Conservation (phyloP, 1,139 yeast genomes). For the Diutina catenulata region DNA sequence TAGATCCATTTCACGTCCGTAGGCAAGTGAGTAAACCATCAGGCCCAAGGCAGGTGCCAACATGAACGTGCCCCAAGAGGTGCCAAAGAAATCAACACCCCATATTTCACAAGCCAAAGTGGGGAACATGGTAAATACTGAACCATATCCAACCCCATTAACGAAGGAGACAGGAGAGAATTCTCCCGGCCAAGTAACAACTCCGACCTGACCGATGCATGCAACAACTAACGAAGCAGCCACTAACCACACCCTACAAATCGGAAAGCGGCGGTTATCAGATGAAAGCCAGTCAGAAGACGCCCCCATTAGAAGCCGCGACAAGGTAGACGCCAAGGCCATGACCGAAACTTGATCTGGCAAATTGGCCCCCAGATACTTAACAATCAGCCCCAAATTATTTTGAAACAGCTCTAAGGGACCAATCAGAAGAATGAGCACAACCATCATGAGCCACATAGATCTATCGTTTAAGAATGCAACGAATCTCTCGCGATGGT, state of each 20-base stretch:
- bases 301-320: slow-evolving; percentile 54
- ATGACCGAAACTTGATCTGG: slow-evolving; percentile 25
- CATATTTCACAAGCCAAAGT: slow-evolving; percentile 71
- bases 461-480: slow-evolving; percentile 49
- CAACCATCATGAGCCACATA: slow-evolving; percentile 50
- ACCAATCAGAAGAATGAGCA: slow-evolving; percentile 64
- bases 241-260: slow-evolving; percentile 33
- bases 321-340: slow-evolving; percentile 28
- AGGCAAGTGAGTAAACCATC: slow-evolving; percentile 54
- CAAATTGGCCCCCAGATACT: slow-evolving; percentile 6
- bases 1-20: slow-evolving; percentile 55
- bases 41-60: slow-evolving; percentile 88
- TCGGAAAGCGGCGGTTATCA: slow-evolving; percentile 16
- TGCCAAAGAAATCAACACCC: slow-evolving; percentile 86
- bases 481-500: slow-evolving; percentile 37
- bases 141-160: slow-evolving; percentile 72
- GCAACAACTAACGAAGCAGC: slow-evolving; percentile 31
- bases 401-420: slow-evolving; percentile 84
- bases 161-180: slow-evolving; percentile 35
- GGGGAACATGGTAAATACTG: slow-evolving; percentile 75
- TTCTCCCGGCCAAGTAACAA: slow-evolving; percentile 7
- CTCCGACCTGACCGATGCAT: slow-evolving; percentile 25
- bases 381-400: slow-evolving; percentile 62
- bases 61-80: slow-evolving; percentile 88
- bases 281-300: slow-evolving; percentile 43